Evolutionary conservation across 306 rosid species (phyloP).

Genomic region (Ochetophila trinervis): DNA sequence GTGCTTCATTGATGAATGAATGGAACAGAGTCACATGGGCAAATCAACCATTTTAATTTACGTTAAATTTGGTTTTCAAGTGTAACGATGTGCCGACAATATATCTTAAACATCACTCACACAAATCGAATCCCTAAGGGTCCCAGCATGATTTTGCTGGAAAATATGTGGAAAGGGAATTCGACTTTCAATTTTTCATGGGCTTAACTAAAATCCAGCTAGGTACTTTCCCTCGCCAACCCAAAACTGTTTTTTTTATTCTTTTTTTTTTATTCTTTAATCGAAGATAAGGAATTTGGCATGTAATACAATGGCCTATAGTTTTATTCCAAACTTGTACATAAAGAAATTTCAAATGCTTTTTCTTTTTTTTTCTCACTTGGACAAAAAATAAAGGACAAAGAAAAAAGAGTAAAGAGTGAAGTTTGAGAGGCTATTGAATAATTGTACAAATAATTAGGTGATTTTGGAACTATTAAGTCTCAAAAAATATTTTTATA

Average conservation of each 20-base stretch:
- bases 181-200: too few species aligned
- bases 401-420: neutral
- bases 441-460: too few species aligned
- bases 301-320: neutral
- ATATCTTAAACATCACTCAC: neutral
- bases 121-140: neutral
- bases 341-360: neutral
- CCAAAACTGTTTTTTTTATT: too few species aligned
- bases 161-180: too few species aligned
- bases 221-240: too few species aligned
- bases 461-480: too few species aligned
- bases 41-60: neutral
- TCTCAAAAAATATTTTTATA: too few species aligned
- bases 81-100: slow-evolving; percentile 8
- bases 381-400: too few species aligned
- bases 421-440: too few species aligned
- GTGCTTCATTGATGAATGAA: neutral
- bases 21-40: slow-evolving; percentile 11
- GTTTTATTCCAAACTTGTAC: neutral
- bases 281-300: neutral
- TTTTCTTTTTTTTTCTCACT: neutral
- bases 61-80: neutral
- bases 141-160: too few species aligned
- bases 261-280: neutral
- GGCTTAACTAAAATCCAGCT: too few species aligned